Percentiles rank a stretch among this genome's conserved stretches.
These are phyloP conservation scores for Ophiostoma pallidulum DNA, from an alignment of 2,329 filamentous ascomycete genomes.

Conservation along the genomic window DNA sequence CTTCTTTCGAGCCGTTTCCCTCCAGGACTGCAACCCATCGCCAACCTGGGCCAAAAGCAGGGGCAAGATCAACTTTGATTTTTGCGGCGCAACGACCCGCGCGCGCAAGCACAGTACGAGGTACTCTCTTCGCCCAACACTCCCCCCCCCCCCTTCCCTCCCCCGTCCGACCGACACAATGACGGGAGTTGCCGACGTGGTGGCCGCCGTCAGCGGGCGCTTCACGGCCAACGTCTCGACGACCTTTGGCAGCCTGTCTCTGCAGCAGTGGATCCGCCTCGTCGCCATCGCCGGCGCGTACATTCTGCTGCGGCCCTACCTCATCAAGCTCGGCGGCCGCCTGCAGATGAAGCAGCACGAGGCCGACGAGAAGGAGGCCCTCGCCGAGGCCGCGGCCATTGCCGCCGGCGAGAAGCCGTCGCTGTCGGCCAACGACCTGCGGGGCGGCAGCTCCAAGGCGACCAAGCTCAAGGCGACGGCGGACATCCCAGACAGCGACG, in stretches of 20 bases:
- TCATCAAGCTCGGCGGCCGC: conserved; percentile 57
- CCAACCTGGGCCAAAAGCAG: too few species aligned
- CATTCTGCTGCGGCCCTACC: conserved; percentile 61
- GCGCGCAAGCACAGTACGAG: too few species aligned
- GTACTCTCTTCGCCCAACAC: background rate
- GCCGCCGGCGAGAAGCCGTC: conserved; percentile 34
- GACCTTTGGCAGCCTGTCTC: conserved; percentile 41
- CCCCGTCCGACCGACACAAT: conserved; percentile 14
- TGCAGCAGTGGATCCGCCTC: conserved; percentile 55
- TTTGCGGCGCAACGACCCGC: too few species aligned
- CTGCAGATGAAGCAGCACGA: conserved; percentile 56
- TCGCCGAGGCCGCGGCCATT: conserved; percentile 30
- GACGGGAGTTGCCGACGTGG: conserved; percentile 21
- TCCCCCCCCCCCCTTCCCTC: background rate
- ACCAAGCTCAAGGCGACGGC: conserved; percentile 32
- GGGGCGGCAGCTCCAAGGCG: conserved; percentile 30
- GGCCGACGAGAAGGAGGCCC: conserved; percentile 44
- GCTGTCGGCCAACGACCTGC: conserved; percentile 55
- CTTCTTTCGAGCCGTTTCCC: too few species aligned
- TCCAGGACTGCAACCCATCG: too few species aligned
- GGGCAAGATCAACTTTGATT: too few species aligned
- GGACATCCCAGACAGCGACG: conserved; percentile 9
- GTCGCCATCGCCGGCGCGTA: conserved; percentile 65
- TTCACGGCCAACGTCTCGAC: conserved; percentile 39
- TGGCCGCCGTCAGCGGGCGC: conserved; percentile 23